Base-by-base conservation (phyloP, 768 basidiomycete genomes). In the Boletus rufocinnamomeus region DNA sequence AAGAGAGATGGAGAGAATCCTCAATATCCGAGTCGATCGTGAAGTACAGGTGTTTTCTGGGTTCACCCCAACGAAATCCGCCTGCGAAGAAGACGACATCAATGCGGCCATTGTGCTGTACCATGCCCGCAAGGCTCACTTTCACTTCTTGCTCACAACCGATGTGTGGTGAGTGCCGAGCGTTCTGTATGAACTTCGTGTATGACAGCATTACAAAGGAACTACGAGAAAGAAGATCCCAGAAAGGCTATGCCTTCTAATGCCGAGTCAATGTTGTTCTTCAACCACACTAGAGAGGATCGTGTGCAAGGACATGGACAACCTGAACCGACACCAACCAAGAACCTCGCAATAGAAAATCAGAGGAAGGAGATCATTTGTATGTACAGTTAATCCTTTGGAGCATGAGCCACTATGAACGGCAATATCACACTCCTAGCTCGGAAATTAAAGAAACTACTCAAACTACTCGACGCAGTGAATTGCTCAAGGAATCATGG, bases 111-210 rank as follows among this genome's bases (percentile, higher is more conserved):
- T n/a, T n/a, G n/a, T n/a, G n/a, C n/a, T n/a, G n/a, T n/a, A n/a
- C 14, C 32, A 37, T 21, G 35, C 38, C 27, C 50, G 44, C 32
- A 49, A 52, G 11, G 30, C 56, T 17, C 46, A 58, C 16, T 57
- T 60, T 32, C 40, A 52, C 27, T 60, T 49, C 21, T 49, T 58
- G 46, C 40, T 57, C 17, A 58, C 46, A 6, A 51, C 27, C 2
- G 28, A 47, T 11, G 35, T 52, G 3, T 52, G 56, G 59, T 60
- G 27, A 49, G 51, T 30, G 7, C 11, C 2, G 2, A 16, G 19
- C 4, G 4, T 8, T 27, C 8, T 4, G 10, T 2, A 34, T 27
- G 11, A 41, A 23, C 23, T 34, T 43, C 37, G 11, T 19, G 25
- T 3, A 14, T 50, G 30, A 56, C 19, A 4, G 3, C 1, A 16